Evolutionary conservation across 176 grass and related monocot genomes (phyloP), one percentile per base, ranked within the genome.

Genomic region (Chloris gayana): DNA sequence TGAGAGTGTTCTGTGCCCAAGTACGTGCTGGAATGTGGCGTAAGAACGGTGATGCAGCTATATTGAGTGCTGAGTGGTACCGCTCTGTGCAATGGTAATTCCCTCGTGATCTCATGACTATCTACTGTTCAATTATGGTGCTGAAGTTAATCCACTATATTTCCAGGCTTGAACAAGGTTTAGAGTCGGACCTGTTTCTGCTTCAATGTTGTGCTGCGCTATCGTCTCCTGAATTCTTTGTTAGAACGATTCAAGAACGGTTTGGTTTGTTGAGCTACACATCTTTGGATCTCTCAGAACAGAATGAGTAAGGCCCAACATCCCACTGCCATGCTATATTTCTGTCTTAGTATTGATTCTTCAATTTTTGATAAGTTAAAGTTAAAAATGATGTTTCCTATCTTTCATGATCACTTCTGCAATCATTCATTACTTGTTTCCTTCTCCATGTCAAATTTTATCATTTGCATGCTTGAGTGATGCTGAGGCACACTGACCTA

Each of bases 1-100:
- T 99, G 64, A 93, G 93, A 63, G 97, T 99, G 74, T 96, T 96
- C 76, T 99, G 93, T 19, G 91, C 91, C 67, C 97, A 99, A 93
- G 93, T 99, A 70, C 88, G 88, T 67, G 89, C 97, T 80, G 97
- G 93, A 79, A 96, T 96, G 97, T 99, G 97, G 97, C 88, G 93
- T 29, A 99, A 93, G 89, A 99, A 94, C 83, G 97, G 93, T 46
- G 97, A 99, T 88, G 85, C 93, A 80, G 88, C 93, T 67, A 88
- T 93, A 86, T 59, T 93, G 70, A 89, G 87, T 46, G 76, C 88
- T 42, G 97, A 99, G 69, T 96, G 89, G 80, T 99, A 99, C 85
- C 91, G 89, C 56, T 82, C 87, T 68, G 93, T 93, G 63, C 97
- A 91, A 91, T 90, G 93, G 97, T 99, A 91, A 93, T 86, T 81